Evolutionary conservation across 2,329 filamentous ascomycete genomes (phyloP).

Genomic region (Decorospora gaudefroyi): DNA sequence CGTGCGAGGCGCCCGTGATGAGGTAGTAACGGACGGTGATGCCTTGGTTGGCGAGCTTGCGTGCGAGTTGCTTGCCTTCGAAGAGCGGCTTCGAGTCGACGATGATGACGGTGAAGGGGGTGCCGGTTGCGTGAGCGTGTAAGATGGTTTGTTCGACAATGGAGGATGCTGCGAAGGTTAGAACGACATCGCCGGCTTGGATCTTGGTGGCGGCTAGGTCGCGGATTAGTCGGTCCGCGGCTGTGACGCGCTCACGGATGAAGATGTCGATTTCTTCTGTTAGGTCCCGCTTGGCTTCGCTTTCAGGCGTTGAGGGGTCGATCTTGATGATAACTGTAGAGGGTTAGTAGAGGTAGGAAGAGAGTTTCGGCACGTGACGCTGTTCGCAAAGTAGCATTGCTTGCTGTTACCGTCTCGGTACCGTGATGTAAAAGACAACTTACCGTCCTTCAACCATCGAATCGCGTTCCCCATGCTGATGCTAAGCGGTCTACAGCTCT

Average conservation of each 20-base stretch:
- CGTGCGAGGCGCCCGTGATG: slow-evolving; percentile 75
- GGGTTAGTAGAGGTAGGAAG: slow-evolving; percentile 8
- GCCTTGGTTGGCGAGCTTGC: slow-evolving; percentile 69
- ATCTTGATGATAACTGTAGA: slow-evolving; percentile 75
- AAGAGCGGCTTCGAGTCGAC: slow-evolving; percentile 76
- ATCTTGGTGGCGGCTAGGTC: slow-evolving; percentile 76
- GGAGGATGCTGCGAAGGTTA: slow-evolving; percentile 84
- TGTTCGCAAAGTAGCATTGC: not conserved
- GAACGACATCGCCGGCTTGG: slow-evolving; percentile 74
- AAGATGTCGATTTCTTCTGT: slow-evolving; percentile 84
- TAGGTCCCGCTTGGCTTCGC: slow-evolving; percentile 77
- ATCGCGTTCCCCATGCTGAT: slow-evolving; percentile 98
- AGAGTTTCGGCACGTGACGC: not conserved
- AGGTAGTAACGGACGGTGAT: slow-evolving; percentile 81
- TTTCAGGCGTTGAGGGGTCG: slow-evolving; percentile 81
- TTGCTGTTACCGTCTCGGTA: not conserved
- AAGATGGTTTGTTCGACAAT: slow-evolving; percentile 84
- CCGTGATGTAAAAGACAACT: slow-evolving; percentile 7
- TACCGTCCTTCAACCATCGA: slow-evolving; percentile 80
- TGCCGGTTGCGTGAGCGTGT: slow-evolving; percentile 69
- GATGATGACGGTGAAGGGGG: slow-evolving; percentile 79
- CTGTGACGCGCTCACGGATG: slow-evolving; percentile 84
- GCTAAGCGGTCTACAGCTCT: slow-evolving; percentile 90
- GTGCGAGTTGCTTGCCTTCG: slow-evolving; percentile 72
- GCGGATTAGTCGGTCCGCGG: slow-evolving; percentile 85